These are phyloP conservation scores for Phytophthora cryptogea DNA, from an alignment of 352 stramenopile species.

Conservation along the genomic window DNA sequence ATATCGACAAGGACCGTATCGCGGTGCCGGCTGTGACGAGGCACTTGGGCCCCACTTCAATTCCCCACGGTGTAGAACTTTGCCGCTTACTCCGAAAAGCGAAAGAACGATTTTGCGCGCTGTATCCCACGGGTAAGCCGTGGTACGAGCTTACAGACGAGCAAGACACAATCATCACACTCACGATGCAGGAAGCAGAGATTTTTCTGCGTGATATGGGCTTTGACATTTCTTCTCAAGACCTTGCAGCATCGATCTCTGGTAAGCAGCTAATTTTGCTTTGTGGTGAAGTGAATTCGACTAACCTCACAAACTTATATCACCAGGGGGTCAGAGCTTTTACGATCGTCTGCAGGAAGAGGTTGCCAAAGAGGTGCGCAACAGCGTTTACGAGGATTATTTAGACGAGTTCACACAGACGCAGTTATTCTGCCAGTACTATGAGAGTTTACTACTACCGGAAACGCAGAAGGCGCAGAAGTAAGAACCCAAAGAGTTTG, in stretches of 20 bases:
- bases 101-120: conserved; percentile 45
- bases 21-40: conserved; percentile 44
- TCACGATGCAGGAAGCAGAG: conserved; percentile 72
- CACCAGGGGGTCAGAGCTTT: conserved; percentile 49
- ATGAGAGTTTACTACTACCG: conserved; percentile 67
- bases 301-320: not conserved
- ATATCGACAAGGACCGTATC: conserved; percentile 71
- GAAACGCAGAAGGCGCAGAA: conserved; percentile 29
- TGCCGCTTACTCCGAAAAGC: conserved; percentile 61
- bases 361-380: conserved; percentile 65
- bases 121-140: conserved; percentile 54
- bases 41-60: conserved; percentile 50
- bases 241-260: conserved; percentile 49
- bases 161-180: conserved; percentile 76
- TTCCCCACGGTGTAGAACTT: conserved; percentile 68
- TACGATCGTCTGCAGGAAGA: conserved; percentile 83
- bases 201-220: conserved; percentile 75
- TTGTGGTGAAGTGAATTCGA: not conserved
- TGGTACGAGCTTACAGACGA: conserved; percentile 84
- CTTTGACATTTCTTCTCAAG: conserved; percentile 67
- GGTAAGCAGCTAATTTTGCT: conserved; percentile 25
- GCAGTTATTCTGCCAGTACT: conserved; percentile 88
- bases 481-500: not conserved
- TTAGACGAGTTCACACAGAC: conserved; percentile 86
- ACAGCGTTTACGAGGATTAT: conserved; percentile 74